A percentile compares a stretch with the other conserved stretches of the same genome.
These are phyloP conservation scores for Aspergillus coremiiformis DNA, from an alignment of 495 filamentous ascomycete genomes.

Conservation along the genomic window DNA sequence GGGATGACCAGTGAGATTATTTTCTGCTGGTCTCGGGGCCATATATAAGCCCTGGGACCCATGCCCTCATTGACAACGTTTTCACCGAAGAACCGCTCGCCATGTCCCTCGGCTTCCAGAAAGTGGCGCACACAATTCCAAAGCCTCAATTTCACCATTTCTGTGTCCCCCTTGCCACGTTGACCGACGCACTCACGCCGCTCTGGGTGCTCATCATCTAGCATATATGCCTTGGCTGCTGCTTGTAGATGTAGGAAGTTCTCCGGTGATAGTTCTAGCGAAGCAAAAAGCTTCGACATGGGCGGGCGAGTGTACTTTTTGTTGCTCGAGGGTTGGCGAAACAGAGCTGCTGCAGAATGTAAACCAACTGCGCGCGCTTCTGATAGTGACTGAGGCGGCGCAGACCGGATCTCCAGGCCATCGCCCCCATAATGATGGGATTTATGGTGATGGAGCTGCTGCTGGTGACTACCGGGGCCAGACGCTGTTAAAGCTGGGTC, in stretches of 20 bases:
- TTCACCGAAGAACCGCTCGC: slow-evolving; percentile 49
- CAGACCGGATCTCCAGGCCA: slow-evolving; percentile 30
- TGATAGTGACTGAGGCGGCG: slow-evolving; percentile 31
- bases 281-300: slow-evolving; percentile 54
- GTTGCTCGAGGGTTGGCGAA: slow-evolving; percentile 44
- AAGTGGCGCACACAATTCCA: slow-evolving; percentile 55
- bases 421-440: slow-evolving; percentile 28
- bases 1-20: slow-evolving; percentile 53
- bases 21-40: slow-evolving; percentile 50
- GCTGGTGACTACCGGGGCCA: slow-evolving; percentile 20
- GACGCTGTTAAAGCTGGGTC: slow-evolving; percentile 35
- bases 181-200: slow-evolving; percentile 53
- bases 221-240: slow-evolving; percentile 55
- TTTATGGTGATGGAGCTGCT: slow-evolving; percentile 18
- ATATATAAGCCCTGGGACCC: slow-evolving; percentile 40
- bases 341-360: slow-evolving; percentile 53
- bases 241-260: slow-evolving; percentile 53
- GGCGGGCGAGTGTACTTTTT: slow-evolving; percentile 56
- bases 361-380: slow-evolving; percentile 47
- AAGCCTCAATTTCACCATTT: slow-evolving; percentile 54
- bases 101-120: slow-evolving; percentile 47
- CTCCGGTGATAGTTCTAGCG: slow-evolving; percentile 50
- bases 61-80: slow-evolving; percentile 38
- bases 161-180: slow-evolving; percentile 50
- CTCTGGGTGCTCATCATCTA: slow-evolving; percentile 49